A percentile compares a stretch with the other conserved stretches of the same genome.
phyloP scores from a whole-genome alignment of 495 filamentous ascomycete genomes.

The Talaromyces trachyspermus region DNA sequence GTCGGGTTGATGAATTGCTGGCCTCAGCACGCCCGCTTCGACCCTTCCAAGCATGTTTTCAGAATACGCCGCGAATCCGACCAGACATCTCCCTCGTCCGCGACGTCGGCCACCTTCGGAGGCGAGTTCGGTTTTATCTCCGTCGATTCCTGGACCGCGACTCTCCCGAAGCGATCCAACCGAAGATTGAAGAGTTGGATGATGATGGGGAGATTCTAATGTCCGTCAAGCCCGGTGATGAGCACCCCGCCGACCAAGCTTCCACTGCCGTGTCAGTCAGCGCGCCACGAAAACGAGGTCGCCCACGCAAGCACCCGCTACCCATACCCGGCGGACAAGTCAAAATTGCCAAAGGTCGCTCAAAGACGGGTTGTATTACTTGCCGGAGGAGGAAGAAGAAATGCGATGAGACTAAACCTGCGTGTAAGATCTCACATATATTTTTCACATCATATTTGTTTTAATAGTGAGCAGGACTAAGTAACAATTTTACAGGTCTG shows the following conservation, averaged over 20 bases:
- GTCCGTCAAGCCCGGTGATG: conserved; percentile 27
- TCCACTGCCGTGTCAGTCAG: conserved; percentile 25
- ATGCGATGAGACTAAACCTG: conserved; percentile 89
- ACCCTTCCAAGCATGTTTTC: conserved; percentile 15
- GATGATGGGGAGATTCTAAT: conserved; percentile 27
- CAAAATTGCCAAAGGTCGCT: conserved; percentile 79
- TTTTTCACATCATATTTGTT: not conserved
- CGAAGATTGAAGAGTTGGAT: conserved; percentile 41
- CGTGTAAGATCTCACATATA: conserved; percentile 48
- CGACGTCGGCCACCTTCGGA: conserved; percentile 9
- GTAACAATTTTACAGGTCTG: conserved; percentile 45
- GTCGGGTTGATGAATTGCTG: conserved; percentile 30
- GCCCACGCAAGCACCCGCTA: conserved; percentile 78
- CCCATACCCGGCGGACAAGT: conserved; percentile 43
- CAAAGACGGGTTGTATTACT: conserved; percentile 90
- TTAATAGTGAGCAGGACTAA: not conserved
- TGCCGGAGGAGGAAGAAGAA: conserved; percentile 94
- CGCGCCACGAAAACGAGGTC: conserved; percentile 56
- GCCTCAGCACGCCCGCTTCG: conserved; percentile 21
- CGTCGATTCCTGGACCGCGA: conserved; percentile 6
- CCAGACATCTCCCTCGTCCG: conserved; percentile 1
- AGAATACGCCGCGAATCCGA: conserved; percentile 16
- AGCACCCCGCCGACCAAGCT: conserved; percentile 18
- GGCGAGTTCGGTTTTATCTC: conserved; percentile 16
- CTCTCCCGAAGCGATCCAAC: conserved; percentile 17